These are phyloP conservation scores for Ophiostoma novo-ulmi DNA, from an alignment of 2,329 filamentous ascomycete species.

Conservation along the genomic window DNA sequence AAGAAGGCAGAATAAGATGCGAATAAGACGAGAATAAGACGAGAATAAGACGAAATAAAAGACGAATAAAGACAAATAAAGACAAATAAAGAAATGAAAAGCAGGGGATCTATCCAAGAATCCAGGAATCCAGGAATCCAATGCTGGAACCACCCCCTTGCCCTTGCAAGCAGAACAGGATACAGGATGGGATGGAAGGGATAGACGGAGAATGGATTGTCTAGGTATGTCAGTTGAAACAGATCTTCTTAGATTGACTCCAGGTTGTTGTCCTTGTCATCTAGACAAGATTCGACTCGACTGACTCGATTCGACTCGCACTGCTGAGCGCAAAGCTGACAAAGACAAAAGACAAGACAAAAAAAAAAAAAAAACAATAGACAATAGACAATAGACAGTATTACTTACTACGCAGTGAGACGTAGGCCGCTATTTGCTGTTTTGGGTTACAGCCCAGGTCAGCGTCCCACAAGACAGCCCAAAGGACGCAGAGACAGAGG, in stretches of 20 bases:
- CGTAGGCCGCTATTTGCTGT: slow-evolving; percentile 27
- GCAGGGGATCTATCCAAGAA: not conserved
- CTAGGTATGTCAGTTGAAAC: slow-evolving; percentile 1
- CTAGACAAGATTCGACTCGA: not conserved
- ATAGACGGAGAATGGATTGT: not conserved
- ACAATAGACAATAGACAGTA: not conserved
- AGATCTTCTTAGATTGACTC: not conserved
- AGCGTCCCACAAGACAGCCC: slow-evolving; percentile 25
- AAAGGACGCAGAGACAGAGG: slow-evolving; percentile 19
- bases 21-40: not conserved
- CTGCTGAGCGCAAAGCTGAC: too few species aligned
- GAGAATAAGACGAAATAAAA: not conserved
- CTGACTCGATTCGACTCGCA: not conserved
- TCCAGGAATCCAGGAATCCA: not conserved
- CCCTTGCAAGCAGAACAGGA: not conserved
- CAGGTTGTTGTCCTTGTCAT: not conserved
- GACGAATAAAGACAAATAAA: not conserved
- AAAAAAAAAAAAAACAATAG: too few species aligned
- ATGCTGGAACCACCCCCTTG: slow-evolving; percentile 4
- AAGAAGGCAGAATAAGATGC: not conserved
- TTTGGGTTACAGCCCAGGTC: slow-evolving; percentile 26
- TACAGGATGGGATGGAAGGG: slow-evolving; percentile 13
- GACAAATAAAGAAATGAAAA: not conserved
- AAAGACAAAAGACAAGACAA: too few species aligned
- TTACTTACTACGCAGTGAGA: not conserved